Evolutionary conservation across 768 basidiomycete species (phyloP).

Genomic region (Amanita molliuscula): DNA sequence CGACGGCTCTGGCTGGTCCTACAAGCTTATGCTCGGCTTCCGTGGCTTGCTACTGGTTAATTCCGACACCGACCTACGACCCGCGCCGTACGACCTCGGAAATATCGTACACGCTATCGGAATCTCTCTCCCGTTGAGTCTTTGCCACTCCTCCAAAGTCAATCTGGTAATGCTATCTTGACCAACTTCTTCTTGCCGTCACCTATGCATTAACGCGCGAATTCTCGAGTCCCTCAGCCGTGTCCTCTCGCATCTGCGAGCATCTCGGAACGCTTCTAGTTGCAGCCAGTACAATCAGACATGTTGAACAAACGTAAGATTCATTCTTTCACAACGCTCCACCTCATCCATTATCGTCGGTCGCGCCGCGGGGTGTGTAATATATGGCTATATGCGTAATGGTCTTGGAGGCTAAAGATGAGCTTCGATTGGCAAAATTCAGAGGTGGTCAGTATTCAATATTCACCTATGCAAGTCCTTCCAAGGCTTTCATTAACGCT

Average conservation of each 20-base stretch:
- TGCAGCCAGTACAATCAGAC: too few species aligned
- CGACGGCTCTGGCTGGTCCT: constrained; percentile 47
- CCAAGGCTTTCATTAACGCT: constrained; percentile 35
- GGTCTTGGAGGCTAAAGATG: background rate
- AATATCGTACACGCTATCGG: constrained; percentile 43
- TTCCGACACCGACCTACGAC: constrained; percentile 43
- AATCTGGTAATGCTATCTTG: constrained; percentile 33
- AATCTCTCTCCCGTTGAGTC: constrained; percentile 25
- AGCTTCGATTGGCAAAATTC: background rate
- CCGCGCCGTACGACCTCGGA: constrained; percentile 36
- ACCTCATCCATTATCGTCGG: background rate
- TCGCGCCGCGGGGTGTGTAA: background rate
- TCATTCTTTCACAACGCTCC: background rate
- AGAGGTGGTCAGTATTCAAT: background rate
- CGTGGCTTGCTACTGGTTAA: constrained; percentile 65
- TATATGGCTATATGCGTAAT: background rate
- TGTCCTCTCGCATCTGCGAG: too few species aligned
- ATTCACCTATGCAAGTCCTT: constrained; percentile 21
- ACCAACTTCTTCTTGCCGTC: constrained; percentile 1
- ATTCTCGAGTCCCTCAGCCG: too few species aligned
- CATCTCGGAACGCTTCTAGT: too few species aligned
- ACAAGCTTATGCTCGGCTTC: constrained; percentile 70
- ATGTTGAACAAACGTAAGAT: too few species aligned
- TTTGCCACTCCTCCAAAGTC: constrained; percentile 18
- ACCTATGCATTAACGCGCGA: background rate